Evolutionary conservation across 1,139 yeast species (phyloP).

Genomic region (Saccharomyces hybrid): DNA sequence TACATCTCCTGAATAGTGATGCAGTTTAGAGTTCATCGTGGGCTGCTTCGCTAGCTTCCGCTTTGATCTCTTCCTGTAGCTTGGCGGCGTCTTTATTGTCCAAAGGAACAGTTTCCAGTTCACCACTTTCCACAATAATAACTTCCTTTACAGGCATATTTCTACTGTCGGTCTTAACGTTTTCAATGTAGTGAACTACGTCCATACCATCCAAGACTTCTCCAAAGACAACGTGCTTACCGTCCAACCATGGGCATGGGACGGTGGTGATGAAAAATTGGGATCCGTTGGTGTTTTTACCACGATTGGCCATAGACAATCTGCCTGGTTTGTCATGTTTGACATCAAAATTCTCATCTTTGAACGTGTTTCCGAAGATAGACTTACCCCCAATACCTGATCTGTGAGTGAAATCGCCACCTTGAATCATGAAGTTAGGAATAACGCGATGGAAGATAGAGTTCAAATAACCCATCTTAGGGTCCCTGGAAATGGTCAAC

Average conservation of each 20-base stretch:
- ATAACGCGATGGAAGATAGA: slow-evolving; percentile 72
- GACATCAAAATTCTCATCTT: slow-evolving; percentile 61
- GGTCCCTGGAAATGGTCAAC: slow-evolving; percentile 45
- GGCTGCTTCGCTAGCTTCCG: background rate
- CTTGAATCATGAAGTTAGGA: slow-evolving; percentile 72
- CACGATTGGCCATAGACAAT: slow-evolving; percentile 76
- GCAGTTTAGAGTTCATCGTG: background rate
- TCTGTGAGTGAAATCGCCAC: slow-evolving; percentile 68
- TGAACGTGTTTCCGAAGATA: slow-evolving; percentile 59
- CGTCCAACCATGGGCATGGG: slow-evolving; percentile 56
- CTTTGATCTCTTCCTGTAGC: background rate
- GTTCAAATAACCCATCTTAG: slow-evolving; percentile 42
- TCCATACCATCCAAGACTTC: slow-evolving; percentile 65
- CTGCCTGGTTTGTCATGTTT: slow-evolving; percentile 62
- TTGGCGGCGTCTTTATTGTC: slow-evolving; percentile 1
- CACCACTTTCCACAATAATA: slow-evolving; percentile 37
- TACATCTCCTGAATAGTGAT: background rate
- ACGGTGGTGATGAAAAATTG: slow-evolving; percentile 71
- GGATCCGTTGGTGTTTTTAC: slow-evolving; percentile 71
- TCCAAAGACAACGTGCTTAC: slow-evolving; percentile 74
- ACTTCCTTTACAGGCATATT: slow-evolving; percentile 49
- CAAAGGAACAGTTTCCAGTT: slow-evolving; percentile 20
- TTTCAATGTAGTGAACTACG: slow-evolving; percentile 47
- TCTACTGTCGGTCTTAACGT: slow-evolving; percentile 34
- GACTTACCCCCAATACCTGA: slow-evolving; percentile 71